Evolutionary conservation across 441 rosid genomes (phyloP), one percentile per base, ranked within the genome.

Genomic region (Euphorbia schlechtendalii): DNA sequence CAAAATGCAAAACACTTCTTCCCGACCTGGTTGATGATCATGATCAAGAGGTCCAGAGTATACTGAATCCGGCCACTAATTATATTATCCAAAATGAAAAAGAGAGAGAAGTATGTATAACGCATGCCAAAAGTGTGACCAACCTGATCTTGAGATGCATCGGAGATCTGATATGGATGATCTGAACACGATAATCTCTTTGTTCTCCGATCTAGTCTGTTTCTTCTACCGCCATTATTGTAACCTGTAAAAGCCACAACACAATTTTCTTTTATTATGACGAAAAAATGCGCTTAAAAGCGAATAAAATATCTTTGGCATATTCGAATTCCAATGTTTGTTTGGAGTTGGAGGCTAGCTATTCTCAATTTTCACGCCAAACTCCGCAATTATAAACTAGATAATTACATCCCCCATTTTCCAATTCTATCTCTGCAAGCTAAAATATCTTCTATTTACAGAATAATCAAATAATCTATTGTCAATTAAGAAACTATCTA

Each of bases 121-220:
- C 4, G 20, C 55, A 51, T 51, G 55, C 20, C 12, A 18, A 51
- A 51, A 18, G 25, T 20, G 27, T 51, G 55, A 9, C 71, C 49
- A 34, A 84, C 89, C 82, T 84, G 89, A 73, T 84, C 89, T 40
- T 61, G 70, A 3, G 84, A 70, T 49, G 76, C 66, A 69, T 77
- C 72, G n/a, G 56, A 34, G 34, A 70, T 65, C 21, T 34, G 75
- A 3, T 28, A 51, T 21, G 18, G 40, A 34, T 34, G 46, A 20
- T 21, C 30, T 14, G n/a, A 15, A 49, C 76, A 59, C 8, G 75
- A 22, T 3, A 12, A 30, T 69, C 80, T 71, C 64, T 78, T 75
- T 17, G 70, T 20, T 69, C 77, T 78, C 78, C 48, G 72, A 59
- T 56, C 71, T n/a, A 38, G 52, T 64, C 73, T 60, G 27, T 71